These are phyloP conservation scores for Ustilago hordei DNA, from an alignment of 1,284 basidiomycete genomes.

Conservation along the genomic window DNA sequence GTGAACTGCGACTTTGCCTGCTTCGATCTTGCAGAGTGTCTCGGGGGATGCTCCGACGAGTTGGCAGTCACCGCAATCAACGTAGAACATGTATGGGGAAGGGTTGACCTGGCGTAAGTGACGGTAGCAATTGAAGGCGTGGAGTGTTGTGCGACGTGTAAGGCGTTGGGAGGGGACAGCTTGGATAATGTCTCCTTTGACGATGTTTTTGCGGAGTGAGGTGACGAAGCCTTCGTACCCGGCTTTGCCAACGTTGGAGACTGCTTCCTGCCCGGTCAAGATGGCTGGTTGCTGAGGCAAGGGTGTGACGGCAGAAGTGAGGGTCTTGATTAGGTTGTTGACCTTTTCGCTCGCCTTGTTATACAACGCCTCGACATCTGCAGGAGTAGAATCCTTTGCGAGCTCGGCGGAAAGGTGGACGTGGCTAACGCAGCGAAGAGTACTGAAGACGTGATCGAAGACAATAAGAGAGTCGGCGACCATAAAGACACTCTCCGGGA, in stretches of 20 bases:
- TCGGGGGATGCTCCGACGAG: conserved; percentile 97
- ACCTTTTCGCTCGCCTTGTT: conserved; percentile 43
- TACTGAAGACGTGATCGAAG: conserved; percentile 97
- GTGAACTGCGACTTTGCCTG: conserved; percentile 90
- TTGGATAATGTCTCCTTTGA: conserved; percentile 98
- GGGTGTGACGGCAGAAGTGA: conserved; percentile 71
- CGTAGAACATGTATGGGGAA: conserved; percentile 98
- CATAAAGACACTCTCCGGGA: conserved; percentile 98
- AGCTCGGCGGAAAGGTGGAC: conserved; percentile 79
- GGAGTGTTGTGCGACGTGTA: conserved; percentile 83
- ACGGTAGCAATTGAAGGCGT: conserved; percentile 97
- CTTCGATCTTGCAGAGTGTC: conserved; percentile 93
- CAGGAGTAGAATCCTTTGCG: conserved; percentile 74
- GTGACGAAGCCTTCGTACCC: conserved; percentile 96
- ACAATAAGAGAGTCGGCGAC: conserved; percentile 92
- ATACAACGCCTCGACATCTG: conserved; percentile 66
- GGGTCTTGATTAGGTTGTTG: conserved; percentile 31
- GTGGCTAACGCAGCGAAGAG: conserved; percentile 91
- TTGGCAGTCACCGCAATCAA: conserved; percentile 87
- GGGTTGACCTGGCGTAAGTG: conserved; percentile 94
- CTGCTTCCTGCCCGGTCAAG: conserved; percentile 70
- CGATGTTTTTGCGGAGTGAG: conserved; percentile 89
- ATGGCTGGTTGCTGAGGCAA: conserved; percentile 73
- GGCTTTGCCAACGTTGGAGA: conserved; percentile 91
- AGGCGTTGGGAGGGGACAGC: conserved; percentile 96